Percentiles rank a stretch among this genome's conserved stretches.
Evolutionary conservation across 305 asterid species (phyloP).

Genomic region (Fraxinus latifolia): DNA sequence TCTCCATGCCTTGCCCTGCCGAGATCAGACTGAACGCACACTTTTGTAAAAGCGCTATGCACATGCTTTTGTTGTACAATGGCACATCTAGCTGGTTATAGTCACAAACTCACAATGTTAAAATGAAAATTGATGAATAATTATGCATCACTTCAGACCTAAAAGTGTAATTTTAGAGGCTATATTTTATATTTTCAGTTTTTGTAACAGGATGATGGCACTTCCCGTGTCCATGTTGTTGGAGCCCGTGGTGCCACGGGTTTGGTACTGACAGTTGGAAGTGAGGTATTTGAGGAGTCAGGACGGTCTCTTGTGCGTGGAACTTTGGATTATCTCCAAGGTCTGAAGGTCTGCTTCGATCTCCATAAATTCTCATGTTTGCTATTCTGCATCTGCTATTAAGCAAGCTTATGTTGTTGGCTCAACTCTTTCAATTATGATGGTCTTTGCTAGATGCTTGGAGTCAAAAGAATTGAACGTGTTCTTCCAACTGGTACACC

Average conservation of each 20-base stretch:
- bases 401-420: constrained; percentile 8
- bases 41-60: neutral
- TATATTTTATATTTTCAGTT: constrained; percentile 18
- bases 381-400: neutral
- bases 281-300: constrained; percentile 95
- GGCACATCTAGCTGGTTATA: constrained; percentile 4
- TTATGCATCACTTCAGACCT: constrained; percentile 3
- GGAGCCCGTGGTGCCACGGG: constrained; percentile 98
- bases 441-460: constrained; percentile 73
- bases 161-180: neutral
- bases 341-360: constrained; percentile 70
- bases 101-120: neutral
- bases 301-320: constrained; percentile 97
- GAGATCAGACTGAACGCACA: neutral
- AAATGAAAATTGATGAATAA: constrained; percentile 11
- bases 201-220: constrained; percentile 75
- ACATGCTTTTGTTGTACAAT: neutral
- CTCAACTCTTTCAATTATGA: constrained; percentile 16
- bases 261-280: constrained; percentile 81
- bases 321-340: constrained; percentile 93
- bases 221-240: constrained; percentile 78
- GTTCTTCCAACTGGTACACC: constrained; percentile 95
- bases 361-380: constrained; percentile 9
- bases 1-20: neutral
- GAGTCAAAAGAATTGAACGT: constrained; percentile 96